Conservation (phyloP, 305 asterid genomes). For the Rubia tinctorum region DNA sequence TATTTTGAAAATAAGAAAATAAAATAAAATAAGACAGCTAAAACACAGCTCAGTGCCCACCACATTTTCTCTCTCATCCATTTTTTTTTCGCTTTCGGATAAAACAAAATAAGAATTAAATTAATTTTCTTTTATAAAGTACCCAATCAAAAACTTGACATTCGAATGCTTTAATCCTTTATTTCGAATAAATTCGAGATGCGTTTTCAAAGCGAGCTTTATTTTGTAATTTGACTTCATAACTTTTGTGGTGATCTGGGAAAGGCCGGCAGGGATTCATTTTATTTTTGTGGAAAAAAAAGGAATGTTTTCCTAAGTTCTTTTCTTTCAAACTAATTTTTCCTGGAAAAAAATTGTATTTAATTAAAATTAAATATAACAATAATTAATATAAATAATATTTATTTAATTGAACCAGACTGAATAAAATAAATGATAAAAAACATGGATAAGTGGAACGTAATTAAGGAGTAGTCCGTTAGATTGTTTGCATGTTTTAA, state of each 20-base stretch:
- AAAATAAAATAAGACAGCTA: slow-evolving; percentile 45
- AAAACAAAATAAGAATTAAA: background rate
- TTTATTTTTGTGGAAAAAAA: background rate
- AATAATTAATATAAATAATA: too few species aligned
- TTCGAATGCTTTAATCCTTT: background rate
- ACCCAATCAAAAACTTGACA: background rate
- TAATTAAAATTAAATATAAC: too few species aligned
- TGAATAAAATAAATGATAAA: too few species aligned
- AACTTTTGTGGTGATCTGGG: background rate
- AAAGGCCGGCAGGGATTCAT: slow-evolving; percentile 10
- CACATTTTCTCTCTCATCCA: slow-evolving; percentile 31
- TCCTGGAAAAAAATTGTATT: too few species aligned
- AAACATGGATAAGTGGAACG: background rate
- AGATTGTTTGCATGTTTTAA: background rate
- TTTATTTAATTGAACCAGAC: too few species aligned
- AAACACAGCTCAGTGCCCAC: slow-evolving; percentile 90
- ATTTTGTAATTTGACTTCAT: slow-evolving; percentile 2
- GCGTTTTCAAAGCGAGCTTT: background rate
- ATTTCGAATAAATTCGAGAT: background rate
- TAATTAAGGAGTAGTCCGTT: background rate
- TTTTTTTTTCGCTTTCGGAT: slow-evolving; percentile 12
- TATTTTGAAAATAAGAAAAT: background rate
- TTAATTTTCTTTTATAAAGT: too few species aligned
- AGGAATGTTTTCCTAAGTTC: too few species aligned
- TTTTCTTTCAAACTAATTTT: background rate